Evolutionary conservation across 78 protist species (phyloP).

Genomic region (Guillardia theta): DNA sequence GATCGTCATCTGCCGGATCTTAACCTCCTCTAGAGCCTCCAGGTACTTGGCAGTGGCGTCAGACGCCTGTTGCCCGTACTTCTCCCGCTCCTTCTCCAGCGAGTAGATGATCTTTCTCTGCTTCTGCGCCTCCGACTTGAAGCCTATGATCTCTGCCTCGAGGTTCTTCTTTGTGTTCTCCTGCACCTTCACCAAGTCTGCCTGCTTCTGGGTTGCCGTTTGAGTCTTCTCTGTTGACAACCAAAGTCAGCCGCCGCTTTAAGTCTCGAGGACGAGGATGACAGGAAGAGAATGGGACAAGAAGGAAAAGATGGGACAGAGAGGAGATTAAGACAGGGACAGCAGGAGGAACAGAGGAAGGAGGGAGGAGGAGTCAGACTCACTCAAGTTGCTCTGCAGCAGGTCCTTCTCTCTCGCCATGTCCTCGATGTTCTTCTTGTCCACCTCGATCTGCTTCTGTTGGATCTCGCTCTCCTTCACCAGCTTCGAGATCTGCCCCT

Average conservation of each 20-base stretch:
- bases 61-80: constrained; percentile 48
- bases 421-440: constrained; percentile 35
- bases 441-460: constrained; percentile 37
- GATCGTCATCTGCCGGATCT: constrained; percentile 51
- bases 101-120: constrained; percentile 54
- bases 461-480: constrained; percentile 47
- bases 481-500: not conserved
- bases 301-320: too few species aligned
- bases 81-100: constrained; percentile 74
- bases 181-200: constrained; percentile 27
- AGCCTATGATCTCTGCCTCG: constrained; percentile 61
- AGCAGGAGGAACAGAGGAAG: too few species aligned
- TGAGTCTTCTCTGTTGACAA: too few species aligned
- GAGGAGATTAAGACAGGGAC: too few species aligned
- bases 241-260: too few species aligned
- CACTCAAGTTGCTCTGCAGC: constrained; percentile 3
- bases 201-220: constrained; percentile 19
- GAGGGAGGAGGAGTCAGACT: too few species aligned
- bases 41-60: constrained; percentile 50
- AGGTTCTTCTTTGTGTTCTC: constrained; percentile 53
- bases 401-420: constrained; percentile 60
- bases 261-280: too few species aligned
- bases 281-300: too few species aligned
- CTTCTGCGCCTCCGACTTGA: constrained; percentile 57
- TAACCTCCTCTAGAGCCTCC: constrained; percentile 75